Percentiles rank a stretch among this genome's conserved stretches.
Evolutionary conservation across 495 filamentous ascomycete species (phyloP).

Genomic region (Hyaloscypha bicolor): DNA sequence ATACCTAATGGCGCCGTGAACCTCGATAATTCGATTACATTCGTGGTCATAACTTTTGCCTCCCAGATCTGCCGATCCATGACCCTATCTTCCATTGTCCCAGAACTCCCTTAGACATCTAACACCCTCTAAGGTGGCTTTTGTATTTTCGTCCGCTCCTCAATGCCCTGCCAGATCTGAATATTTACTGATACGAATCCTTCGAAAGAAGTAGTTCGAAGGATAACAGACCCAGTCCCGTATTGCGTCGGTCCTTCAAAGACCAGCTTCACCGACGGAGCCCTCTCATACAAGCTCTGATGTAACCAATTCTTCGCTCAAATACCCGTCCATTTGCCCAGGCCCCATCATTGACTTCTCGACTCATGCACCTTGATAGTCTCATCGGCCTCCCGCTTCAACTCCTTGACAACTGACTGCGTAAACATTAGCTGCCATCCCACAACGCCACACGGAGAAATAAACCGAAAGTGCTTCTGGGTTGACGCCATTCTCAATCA

Average conservation of each 20-base stretch:
- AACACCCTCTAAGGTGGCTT: too few relatives aligned
- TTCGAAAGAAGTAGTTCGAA: too few relatives aligned
- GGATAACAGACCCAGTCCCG: too few relatives aligned
- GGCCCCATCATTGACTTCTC: constrained; percentile 15
- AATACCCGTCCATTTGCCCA: not conserved
- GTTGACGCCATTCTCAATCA: constrained; percentile 97
- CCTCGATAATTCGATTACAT: not conserved
- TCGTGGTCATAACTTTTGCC: not conserved
- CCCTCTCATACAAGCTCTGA: not conserved
- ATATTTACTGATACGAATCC: too few relatives aligned
- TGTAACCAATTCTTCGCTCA: not conserved
- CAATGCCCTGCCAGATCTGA: too few relatives aligned
- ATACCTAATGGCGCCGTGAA: not conserved
- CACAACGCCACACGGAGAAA: constrained; percentile 15
- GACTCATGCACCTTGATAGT: constrained; percentile 34
- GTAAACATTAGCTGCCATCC: constrained; percentile 5
- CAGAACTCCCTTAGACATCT: too few relatives aligned
- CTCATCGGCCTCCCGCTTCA: constrained; percentile 63
- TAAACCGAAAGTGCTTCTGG: constrained; percentile 92
- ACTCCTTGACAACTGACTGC: constrained; percentile 73
- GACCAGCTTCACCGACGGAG: too few relatives aligned
- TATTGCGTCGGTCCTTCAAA: too few relatives aligned
- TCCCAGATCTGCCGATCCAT: too few relatives aligned
- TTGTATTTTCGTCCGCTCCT: too few relatives aligned
- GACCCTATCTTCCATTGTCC: too few relatives aligned